Evolutionary conservation across 1,284 basidiomycete genomes (phyloP).

Genomic region (Cutaneotrichosporon spelunceum): DNA sequence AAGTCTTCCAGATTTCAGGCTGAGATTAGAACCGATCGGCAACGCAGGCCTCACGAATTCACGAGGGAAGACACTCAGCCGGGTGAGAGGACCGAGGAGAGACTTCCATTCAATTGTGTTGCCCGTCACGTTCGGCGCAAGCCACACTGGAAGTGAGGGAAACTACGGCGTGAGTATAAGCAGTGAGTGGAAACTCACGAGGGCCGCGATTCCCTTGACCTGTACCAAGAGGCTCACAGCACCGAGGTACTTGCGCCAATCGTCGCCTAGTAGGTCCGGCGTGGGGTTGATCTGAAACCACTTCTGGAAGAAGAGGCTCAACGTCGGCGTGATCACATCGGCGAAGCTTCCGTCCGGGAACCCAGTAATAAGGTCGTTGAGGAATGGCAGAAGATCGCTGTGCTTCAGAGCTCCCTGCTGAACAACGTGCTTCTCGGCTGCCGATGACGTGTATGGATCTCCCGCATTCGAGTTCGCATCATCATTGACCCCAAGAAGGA

Average conservation of each 20-base stretch:
- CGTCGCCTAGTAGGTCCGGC: conserved; percentile 50
- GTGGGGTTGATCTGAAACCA: conserved; percentile 48
- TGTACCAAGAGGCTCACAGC: conserved; percentile 77
- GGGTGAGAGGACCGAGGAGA: conserved; percentile 74
- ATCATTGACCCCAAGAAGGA: conserved; percentile 67
- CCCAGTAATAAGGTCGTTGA: conserved; percentile 53
- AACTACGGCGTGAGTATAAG: conserved; percentile 32
- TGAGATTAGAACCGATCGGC: conserved; percentile 40
- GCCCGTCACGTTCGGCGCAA: conserved; percentile 43
- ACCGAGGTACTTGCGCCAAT: conserved; percentile 81
- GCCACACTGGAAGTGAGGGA: conserved; percentile 48
- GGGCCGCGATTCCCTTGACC: conserved; percentile 75
- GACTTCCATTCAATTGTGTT: conserved; percentile 58
- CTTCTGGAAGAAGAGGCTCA: conserved; percentile 51
- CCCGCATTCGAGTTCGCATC: conserved; percentile 49
- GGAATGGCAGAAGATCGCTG: conserved; percentile 52
- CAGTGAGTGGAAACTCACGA: conserved; percentile 53
- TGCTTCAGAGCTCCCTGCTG: conserved; percentile 36
- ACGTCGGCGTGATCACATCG: conserved; percentile 53
- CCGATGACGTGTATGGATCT: conserved; percentile 56
- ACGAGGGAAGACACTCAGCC: conserved; percentile 75
- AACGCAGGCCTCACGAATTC: conserved; percentile 67
- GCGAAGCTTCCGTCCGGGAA: conserved; percentile 51
- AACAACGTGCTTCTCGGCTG: conserved; percentile 1
- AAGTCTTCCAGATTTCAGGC: conserved; percentile 72